These are phyloP conservation scores for Dendrocalamus latiflorus DNA, from an alignment of 202 grass and related monocot genomes.

Conservation along the genomic window DNA sequence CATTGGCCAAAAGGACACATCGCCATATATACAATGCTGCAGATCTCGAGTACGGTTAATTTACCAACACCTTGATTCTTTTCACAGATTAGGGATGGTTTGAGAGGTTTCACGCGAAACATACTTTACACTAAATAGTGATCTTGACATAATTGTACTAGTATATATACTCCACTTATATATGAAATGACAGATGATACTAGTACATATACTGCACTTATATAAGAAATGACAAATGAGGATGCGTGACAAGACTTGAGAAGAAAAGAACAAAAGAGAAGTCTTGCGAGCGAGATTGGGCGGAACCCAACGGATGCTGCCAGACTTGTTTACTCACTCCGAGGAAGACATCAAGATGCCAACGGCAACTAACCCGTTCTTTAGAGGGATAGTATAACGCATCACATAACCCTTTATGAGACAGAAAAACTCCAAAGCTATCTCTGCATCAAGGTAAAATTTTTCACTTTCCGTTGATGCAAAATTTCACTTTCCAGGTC, in stretches of 20 bases:
- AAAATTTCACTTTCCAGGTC: background rate
- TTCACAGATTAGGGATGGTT: constrained; percentile 8
- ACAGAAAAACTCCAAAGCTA: background rate
- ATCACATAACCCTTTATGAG: background rate
- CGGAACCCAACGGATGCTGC: constrained; percentile 50
- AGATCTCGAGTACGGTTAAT: constrained; percentile 28
- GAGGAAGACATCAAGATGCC: constrained; percentile 38
- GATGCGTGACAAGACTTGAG: constrained; percentile 25
- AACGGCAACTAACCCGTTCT: constrained; percentile 8
- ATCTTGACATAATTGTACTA: background rate
- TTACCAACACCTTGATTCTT: constrained; percentile 23
- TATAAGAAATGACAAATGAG: background rate
- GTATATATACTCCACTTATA: background rate
- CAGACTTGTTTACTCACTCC: constrained; percentile 19
- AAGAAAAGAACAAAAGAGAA: constrained; percentile 87
- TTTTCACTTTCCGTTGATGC: no score
- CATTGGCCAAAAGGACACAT: background rate
- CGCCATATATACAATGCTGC: background rate
- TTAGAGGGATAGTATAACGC: background rate
- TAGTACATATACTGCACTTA: background rate
- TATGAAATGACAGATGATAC: background rate
- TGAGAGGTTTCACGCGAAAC: constrained; percentile 32
- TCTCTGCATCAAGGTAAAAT: background rate
- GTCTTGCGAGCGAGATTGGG: constrained; percentile 58
- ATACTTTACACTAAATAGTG: constrained; percentile 34